These are phyloP conservation scores for Eleusine coracana DNA, from an alignment of 176 grass and related monocot genomes.

Conservation along the genomic window DNA sequence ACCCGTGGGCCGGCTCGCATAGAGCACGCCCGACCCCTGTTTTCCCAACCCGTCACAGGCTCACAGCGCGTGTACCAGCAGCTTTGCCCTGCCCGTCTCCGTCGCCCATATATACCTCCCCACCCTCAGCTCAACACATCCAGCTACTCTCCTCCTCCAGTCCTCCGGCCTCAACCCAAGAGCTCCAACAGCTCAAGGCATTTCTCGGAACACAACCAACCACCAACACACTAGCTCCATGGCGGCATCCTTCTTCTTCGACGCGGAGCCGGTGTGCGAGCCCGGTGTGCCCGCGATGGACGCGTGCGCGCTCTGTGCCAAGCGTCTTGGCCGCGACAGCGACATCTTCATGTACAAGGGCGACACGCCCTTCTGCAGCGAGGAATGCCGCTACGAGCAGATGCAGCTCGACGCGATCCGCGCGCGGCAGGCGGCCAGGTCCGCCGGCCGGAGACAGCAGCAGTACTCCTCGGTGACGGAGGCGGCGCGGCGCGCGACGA, in stretches of 20 bases:
- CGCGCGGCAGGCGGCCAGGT: constrained; percentile 28
- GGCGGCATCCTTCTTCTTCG: constrained; percentile 57
- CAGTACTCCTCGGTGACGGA: neutral
- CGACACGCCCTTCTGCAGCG: constrained; percentile 83
- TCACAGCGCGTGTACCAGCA: neutral
- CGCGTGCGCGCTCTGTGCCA: constrained; percentile 69
- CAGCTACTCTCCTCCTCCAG: no score
- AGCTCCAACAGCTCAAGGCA: neutral
- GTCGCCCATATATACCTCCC: neutral
- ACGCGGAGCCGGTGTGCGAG: constrained; percentile 28
- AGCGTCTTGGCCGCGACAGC: constrained; percentile 46
- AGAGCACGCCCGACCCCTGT: neutral
- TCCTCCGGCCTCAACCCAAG: no score
- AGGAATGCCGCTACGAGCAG: constrained; percentile 71
- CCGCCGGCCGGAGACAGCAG: constrained; percentile 3
- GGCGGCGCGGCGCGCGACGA: neutral
- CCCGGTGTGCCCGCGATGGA: constrained; percentile 34
- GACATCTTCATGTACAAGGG: constrained; percentile 87
- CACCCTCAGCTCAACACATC: neutral
- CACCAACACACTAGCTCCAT: neutral
- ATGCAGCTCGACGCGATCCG: constrained; percentile 59
- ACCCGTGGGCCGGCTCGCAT: constrained; percentile 6
- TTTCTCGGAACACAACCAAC: neutral
- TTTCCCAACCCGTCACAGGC: neutral
- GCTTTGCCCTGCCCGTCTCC: neutral